Evolutionary conservation across 495 filamentous ascomycete genomes (phyloP).

Genomic region (Glonium stellatum): DNA sequence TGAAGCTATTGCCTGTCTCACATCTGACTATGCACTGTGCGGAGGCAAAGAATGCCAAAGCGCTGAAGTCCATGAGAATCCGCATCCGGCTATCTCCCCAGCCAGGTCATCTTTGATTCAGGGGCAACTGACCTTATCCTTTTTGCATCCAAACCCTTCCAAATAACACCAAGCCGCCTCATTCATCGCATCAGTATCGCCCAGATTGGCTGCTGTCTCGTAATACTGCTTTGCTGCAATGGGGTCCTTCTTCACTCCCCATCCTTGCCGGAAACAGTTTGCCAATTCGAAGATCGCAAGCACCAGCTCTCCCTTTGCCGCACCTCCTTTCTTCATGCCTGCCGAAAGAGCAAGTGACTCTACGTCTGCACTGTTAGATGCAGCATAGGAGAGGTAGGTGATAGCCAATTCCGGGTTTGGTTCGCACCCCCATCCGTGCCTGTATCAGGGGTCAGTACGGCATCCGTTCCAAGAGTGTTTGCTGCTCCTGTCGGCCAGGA

Average conservation of each 20-base stretch:
- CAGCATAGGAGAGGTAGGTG: conserved; percentile 76
- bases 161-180: conserved; percentile 94
- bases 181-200: conserved; percentile 96
- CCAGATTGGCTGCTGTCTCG: conserved; percentile 91
- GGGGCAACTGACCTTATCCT: conserved; percentile 77
- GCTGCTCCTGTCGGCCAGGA: neutral
- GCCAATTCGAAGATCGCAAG: conserved; percentile 92
- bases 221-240: conserved; percentile 90
- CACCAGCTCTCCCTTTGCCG: conserved; percentile 95
- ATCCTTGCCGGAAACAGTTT: conserved; percentile 93
- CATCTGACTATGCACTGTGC: conserved; percentile 9
- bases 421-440: conserved; percentile 89
- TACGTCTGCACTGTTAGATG: conserved; percentile 81
- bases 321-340: conserved; percentile 85
- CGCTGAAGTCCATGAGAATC: neutral
- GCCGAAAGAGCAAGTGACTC: conserved; percentile 77
- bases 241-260: conserved; percentile 85
- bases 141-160: conserved; percentile 89
- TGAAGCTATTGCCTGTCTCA: neutral
- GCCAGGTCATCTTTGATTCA: neutral
- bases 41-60: neutral
- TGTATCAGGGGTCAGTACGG: conserved; percentile 28
- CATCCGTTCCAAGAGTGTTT: neutral
- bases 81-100: neutral
- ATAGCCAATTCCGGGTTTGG: conserved; percentile 67